Base-by-base conservation (phyloP, 2,329 filamentous ascomycete species). In the Magnaporthales sp. region DNA sequence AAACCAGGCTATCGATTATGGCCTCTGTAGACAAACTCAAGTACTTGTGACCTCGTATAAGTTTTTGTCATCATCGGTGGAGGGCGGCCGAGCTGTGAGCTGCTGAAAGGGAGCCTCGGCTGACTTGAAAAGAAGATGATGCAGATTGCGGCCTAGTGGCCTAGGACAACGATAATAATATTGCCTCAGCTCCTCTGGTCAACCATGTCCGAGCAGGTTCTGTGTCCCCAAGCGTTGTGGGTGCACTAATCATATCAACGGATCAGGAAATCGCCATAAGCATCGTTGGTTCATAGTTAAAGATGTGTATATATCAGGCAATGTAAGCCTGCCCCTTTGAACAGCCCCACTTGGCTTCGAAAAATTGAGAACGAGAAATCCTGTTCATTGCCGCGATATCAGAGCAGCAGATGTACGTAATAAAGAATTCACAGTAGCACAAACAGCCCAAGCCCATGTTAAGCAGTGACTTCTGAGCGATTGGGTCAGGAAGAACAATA, bases 11-110 rank as follows among this genome's bases (percentile, higher is more conserved):
- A 58, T 10, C 5, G 54, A 58, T 58, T 4, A 27, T 24, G 24
- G 22, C 24, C 54, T 4, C 54, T 58, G 54, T 22, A 58, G 24
- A n/a, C n/a, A 58, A 27, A 58, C 54, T 58, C 54, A 58, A 22
- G 54, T 58, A n/a, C 54, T 27, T 58, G 54, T 58, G 54, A 58
- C 54, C 54, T 58, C 54, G 54, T 58, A 58, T 58, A 58, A n/a
- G 13, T 58, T 24, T 27, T 10, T n/a, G n/a, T 27, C 54, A 58
- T 58, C 54, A 58, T 26, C 54, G n/a, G 22, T 6, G 24, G 24
- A 58, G 13, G 2, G 9, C 24, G 22, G 9, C 54, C 54, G 54
- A 58, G 54, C 54, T 27, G 54, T 27, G 13, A 27, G 54, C 5
- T 27, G 54, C 54, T 58, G 54, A 58, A 58, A 15, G 13, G 26